Evolutionary conservation across 495 filamentous ascomycete genomes (phyloP).

Genomic region (Neurospora africana): DNA sequence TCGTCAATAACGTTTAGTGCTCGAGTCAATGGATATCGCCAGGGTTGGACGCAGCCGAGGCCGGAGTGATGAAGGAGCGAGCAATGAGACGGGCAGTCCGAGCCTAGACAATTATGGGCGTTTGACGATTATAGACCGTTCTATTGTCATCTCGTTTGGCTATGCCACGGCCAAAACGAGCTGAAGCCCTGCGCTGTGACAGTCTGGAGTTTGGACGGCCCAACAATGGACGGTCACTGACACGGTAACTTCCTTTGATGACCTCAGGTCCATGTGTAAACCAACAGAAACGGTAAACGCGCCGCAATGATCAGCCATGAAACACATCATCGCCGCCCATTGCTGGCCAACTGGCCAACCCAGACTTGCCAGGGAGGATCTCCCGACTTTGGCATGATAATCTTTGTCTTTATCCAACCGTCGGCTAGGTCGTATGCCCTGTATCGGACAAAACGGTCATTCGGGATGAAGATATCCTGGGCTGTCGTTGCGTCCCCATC

Average conservation of each 20-base stretch:
- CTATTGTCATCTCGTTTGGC: background rate
- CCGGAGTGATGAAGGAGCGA: background rate
- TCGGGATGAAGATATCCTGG: background rate
- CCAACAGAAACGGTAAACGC: background rate
- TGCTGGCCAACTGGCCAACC: background rate
- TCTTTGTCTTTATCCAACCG: background rate
- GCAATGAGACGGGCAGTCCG: background rate
- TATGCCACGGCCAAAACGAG: background rate
- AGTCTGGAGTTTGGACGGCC: background rate
- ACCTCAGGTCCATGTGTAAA: background rate
- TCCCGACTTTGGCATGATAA: background rate
- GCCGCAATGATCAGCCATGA: background rate
- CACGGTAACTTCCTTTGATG: background rate
- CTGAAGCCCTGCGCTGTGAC: background rate
- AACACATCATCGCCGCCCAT: background rate
- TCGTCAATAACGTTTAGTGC: background rate
- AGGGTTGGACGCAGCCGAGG: background rate
- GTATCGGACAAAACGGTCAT: too few species aligned
- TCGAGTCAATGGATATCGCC: background rate
- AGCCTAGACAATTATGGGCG: background rate
- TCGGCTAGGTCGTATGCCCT: too few species aligned
- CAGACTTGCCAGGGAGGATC: background rate
- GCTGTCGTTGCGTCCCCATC: background rate
- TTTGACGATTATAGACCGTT: background rate
- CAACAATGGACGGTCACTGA: background rate